These are phyloP conservation scores for Vishniacozyma victoriae DNA, from an alignment of 768 basidiomycete genomes.

Conservation along the genomic window DNA sequence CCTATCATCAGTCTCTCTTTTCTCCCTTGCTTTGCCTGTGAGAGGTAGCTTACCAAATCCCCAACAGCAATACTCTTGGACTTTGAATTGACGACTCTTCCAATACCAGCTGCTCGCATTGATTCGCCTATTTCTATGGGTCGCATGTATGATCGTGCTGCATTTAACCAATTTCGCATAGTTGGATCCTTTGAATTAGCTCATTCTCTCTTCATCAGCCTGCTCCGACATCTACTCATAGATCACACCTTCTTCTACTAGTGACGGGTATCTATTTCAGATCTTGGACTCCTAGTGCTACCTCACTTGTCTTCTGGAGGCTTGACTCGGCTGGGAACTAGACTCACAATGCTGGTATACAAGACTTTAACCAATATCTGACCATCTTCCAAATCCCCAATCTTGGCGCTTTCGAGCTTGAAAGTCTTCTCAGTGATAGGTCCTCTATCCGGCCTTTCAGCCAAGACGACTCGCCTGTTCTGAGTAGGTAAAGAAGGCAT, in stretches of 20 bases:
- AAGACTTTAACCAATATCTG: constrained; percentile 68
- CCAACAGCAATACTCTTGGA: constrained; percentile 59
- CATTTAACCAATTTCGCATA: constrained; percentile 73
- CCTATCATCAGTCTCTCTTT: constrained; percentile 5
- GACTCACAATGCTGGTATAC: constrained; percentile 53
- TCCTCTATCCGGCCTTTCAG: constrained; percentile 63
- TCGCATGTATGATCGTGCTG: constrained; percentile 54
- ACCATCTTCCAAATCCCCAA: constrained; percentile 48
- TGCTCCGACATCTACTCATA: neutral
- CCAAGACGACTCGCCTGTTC: constrained; percentile 57
- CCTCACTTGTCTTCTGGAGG: neutral
- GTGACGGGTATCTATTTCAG: neutral
- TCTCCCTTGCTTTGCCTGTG: neutral
- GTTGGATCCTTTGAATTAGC: constrained; percentile 70
- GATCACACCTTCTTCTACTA: neutral
- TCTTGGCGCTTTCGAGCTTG: constrained; percentile 49
- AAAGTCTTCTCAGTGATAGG: constrained; percentile 68
- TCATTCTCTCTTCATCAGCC: neutral
- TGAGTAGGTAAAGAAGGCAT: constrained; percentile 7
- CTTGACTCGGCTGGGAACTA: neutral
- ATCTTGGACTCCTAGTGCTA: neutral
- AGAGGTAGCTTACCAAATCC: constrained; percentile 56
- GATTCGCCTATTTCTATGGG: constrained; percentile 60
- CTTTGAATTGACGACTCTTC: constrained; percentile 58
- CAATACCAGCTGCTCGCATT: constrained; percentile 69